These are phyloP conservation scores for Colletotrichum noveboracense DNA, from an alignment of 2,329 filamentous ascomycete genomes.

Conservation along the genomic window DNA sequence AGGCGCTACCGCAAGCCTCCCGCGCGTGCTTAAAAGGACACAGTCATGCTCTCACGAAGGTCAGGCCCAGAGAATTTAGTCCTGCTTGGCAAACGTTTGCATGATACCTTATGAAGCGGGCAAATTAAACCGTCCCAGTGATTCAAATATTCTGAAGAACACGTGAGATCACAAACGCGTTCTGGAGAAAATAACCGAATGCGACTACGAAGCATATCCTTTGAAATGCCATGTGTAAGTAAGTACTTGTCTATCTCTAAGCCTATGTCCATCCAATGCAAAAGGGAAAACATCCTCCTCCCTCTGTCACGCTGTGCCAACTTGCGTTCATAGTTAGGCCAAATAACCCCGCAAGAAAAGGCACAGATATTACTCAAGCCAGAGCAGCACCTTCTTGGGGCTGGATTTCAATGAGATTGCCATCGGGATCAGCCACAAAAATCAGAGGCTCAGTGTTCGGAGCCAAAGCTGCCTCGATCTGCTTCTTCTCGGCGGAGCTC, in stretches of 20 bases:
- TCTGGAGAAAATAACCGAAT: not conserved
- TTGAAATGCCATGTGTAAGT: not conserved
- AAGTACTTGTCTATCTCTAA: not conserved
- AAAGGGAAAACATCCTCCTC: not conserved
- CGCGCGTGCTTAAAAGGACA: not conserved
- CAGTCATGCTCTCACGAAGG: not conserved
- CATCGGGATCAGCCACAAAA: slow-evolving; percentile 28
- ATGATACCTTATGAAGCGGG: not conserved
- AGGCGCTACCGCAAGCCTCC: not conserved
- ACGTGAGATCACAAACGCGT: not conserved
- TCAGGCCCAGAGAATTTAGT: not conserved
- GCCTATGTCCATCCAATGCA: not conserved
- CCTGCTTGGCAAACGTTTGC: not conserved
- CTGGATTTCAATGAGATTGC: slow-evolving; percentile 30
- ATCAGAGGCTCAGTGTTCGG: slow-evolving; percentile 22
- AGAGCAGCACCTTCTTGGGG: slow-evolving; percentile 11
- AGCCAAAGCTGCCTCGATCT: slow-evolving; percentile 10
- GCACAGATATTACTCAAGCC: not conserved
- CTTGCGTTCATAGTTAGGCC: not conserved
- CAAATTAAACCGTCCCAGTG: not conserved
- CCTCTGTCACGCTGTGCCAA: not conserved
- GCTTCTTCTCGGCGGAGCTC: not conserved
- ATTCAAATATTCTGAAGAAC: not conserved
- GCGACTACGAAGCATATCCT: not conserved
- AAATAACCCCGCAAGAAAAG: not conserved